A percentile compares a stretch with the other conserved stretches of the same genome.
Conservation (phyloP, 1,284 basidiomycete genomes). For the Fomitopsis schrenkii region DNA sequence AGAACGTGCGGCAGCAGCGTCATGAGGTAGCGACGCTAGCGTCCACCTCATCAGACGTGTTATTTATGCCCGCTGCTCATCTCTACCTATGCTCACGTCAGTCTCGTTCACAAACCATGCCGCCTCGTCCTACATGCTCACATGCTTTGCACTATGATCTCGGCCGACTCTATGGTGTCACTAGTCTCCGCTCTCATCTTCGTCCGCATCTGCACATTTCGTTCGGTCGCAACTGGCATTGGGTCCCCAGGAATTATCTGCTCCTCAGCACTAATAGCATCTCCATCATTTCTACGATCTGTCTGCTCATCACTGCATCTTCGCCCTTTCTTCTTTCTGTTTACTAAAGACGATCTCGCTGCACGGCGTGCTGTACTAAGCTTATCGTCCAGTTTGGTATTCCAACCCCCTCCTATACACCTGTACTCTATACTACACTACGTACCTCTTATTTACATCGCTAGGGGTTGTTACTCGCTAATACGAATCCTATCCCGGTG, state of each 20-base stretch:
- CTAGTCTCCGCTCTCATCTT: constrained; percentile 9
- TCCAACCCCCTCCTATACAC: constrained; percentile 14
- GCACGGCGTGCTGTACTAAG: constrained; percentile 4
- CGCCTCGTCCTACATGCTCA: constrained; percentile 10
- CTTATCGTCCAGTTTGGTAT: constrained; percentile 9
- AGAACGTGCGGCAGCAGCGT: constrained; percentile 7
- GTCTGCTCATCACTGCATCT: constrained; percentile 15
- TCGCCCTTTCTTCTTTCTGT: background rate
- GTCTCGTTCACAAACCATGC: constrained; percentile 4
- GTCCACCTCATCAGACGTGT: background rate
- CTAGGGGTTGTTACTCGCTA: constrained; percentile 18
- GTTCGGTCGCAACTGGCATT: constrained; percentile 8
- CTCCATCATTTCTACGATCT: constrained; percentile 13
- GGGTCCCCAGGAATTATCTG: constrained; percentile 7
- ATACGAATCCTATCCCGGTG: constrained; percentile 17
- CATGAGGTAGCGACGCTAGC: constrained; percentile 3
- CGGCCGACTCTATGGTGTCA: constrained; percentile 14
- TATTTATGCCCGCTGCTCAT: constrained; percentile 14
- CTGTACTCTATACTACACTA: constrained; percentile 25
- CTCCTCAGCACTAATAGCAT: constrained; percentile 9
- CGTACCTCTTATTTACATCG: constrained; percentile 8
- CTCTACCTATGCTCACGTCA: constrained; percentile 8
- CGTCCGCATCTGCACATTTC: constrained; percentile 14
- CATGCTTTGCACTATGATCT: constrained; percentile 21
- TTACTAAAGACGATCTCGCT: constrained; percentile 7